Evolutionary conservation across 2,329 filamentous ascomycete genomes (phyloP).

Genomic region (Fusarium sp.): DNA sequence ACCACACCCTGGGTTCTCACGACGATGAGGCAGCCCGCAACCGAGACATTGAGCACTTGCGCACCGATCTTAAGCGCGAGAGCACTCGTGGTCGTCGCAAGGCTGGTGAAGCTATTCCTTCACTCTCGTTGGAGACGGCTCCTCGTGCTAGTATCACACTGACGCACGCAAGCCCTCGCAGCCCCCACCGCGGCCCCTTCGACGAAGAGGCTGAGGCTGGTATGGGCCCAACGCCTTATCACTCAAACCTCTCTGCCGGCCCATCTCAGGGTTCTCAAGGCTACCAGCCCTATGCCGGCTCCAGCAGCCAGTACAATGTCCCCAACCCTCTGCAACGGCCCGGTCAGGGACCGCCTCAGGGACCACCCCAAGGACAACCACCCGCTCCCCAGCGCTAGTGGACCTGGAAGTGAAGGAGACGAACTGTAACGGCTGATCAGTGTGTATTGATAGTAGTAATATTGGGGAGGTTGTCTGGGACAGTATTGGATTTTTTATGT

Average conservation of each 20-base stretch:
- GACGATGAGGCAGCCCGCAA: slow-evolving; percentile 54
- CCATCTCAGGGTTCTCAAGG: slow-evolving; percentile 40
- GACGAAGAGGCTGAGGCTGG: slow-evolving; percentile 61
- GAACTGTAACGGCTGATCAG: slow-evolving; percentile 29
- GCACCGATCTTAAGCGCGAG: slow-evolving; percentile 56
- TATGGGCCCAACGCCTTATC: slow-evolving; percentile 51
- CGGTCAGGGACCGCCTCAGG: slow-evolving; percentile 34
- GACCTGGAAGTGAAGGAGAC: slow-evolving; percentile 37
- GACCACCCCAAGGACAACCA: slow-evolving; percentile 46
- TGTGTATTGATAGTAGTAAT: slow-evolving; percentile 28
- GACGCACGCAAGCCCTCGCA: slow-evolving; percentile 50
- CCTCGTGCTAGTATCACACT: slow-evolving; percentile 44
- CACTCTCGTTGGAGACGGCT: slow-evolving; percentile 49
- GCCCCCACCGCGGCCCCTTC: slow-evolving; percentile 53
- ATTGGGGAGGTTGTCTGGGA: slow-evolving; percentile 13
- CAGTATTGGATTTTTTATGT: slow-evolving; percentile 29
- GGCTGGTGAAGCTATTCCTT: slow-evolving; percentile 61
- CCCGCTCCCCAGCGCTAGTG: slow-evolving; percentile 47
- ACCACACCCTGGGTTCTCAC: slow-evolving; percentile 44
- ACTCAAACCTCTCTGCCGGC: slow-evolving; percentile 47
- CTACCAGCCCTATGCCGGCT: slow-evolving; percentile 43
- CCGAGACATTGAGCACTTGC: slow-evolving; percentile 56
- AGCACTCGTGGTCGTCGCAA: slow-evolving; percentile 65
- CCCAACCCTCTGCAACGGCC: slow-evolving; percentile 42
- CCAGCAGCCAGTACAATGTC: slow-evolving; percentile 38